Conservation (phyloP, 768 basidiomycete species). For the Phallus indusiatus region DNA sequence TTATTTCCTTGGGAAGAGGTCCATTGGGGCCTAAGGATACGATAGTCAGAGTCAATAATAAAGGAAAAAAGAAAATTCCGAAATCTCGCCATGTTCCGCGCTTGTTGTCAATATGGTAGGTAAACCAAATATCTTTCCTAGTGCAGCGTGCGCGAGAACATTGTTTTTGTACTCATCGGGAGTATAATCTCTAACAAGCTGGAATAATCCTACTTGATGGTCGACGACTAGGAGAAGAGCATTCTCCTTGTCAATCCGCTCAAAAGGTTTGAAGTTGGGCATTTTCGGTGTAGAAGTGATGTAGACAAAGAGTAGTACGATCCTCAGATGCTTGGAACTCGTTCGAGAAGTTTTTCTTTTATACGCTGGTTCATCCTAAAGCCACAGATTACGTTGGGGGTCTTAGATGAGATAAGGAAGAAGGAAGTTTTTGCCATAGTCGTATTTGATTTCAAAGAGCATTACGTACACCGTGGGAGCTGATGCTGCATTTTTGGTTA, state of each 20-base stretch:
- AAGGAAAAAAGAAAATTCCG: neutral
- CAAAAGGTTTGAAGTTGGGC: slow-evolving; percentile 14
- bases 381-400: too few relatives aligned
- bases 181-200: slow-evolving; percentile 32
- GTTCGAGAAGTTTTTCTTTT: too few relatives aligned
- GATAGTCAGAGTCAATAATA: neutral
- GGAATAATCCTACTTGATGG: slow-evolving; percentile 40
- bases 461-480: too few relatives aligned
- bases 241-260: slow-evolving; percentile 36
- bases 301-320: too few relatives aligned
- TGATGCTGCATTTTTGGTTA: too few relatives aligned
- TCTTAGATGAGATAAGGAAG: too few relatives aligned
- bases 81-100: slow-evolving; percentile 29
- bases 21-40: slow-evolving; percentile 34
- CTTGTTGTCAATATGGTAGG: slow-evolving; percentile 38
- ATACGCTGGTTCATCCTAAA: too few relatives aligned
- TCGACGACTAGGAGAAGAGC: slow-evolving; percentile 37
- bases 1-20: slow-evolving; percentile 35
- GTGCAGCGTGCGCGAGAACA: slow-evolving; percentile 37
- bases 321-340: too few relatives aligned
- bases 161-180: slow-evolving; percentile 33
- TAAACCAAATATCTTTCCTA: slow-evolving; percentile 36
- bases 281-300: too few relatives aligned
- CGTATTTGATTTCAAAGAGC: too few relatives aligned
- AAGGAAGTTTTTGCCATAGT: too few relatives aligned